Percentiles rank a stretch among this genome's conserved stretches.
These are phyloP conservation scores for Wickerhamomyces hampshirensis DNA, from an alignment of 805 yeast species.

Conservation along the genomic window DNA sequence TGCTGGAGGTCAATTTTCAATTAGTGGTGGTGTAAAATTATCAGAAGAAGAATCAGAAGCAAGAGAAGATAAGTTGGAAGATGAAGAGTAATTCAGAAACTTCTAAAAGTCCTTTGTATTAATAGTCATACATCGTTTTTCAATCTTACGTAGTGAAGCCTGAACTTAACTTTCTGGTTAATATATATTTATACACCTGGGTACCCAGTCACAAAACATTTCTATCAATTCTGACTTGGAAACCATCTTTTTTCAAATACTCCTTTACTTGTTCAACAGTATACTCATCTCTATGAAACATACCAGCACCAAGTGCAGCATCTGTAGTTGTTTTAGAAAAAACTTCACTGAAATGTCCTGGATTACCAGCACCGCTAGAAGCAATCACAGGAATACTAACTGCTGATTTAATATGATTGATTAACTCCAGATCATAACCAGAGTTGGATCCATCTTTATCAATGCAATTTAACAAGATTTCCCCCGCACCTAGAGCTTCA, in stretches of 20 bases:
- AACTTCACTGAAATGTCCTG: conserved; percentile 85
- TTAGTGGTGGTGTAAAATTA: conserved; percentile 68
- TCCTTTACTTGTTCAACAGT: conserved; percentile 80
- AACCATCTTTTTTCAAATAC: conserved; percentile 51
- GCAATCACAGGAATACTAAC: conserved; percentile 94
- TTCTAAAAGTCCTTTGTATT: too few relatives aligned
- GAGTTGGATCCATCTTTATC: conserved; percentile 96
- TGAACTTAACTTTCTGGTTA: not conserved
- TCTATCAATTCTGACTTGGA: conserved; percentile 68
- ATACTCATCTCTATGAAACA: conserved; percentile 95
- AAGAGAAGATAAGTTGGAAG: conserved; percentile 46
- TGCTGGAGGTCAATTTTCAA: conserved; percentile 97
- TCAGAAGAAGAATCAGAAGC: conserved; percentile 36
- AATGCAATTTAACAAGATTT: conserved; percentile 85
- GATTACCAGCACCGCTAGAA: conserved; percentile 95
- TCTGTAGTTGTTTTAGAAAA: conserved; percentile 79
- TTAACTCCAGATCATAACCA: conserved; percentile 86
- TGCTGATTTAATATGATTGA: conserved; percentile 68
- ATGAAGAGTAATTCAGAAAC: conserved; percentile 42
- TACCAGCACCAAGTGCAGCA: conserved; percentile 98
- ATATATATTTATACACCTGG: not conserved
- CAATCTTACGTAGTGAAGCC: too few relatives aligned
- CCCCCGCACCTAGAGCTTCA: conserved; percentile 95
- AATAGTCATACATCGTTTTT: too few relatives aligned
- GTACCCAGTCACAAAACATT: conserved; percentile 5